Percentiles rank a stretch among this genome's conserved stretches.
Evolutionary conservation across 495 filamentous ascomycete genomes (phyloP).

Genomic region (Penicillium pulvis): DNA sequence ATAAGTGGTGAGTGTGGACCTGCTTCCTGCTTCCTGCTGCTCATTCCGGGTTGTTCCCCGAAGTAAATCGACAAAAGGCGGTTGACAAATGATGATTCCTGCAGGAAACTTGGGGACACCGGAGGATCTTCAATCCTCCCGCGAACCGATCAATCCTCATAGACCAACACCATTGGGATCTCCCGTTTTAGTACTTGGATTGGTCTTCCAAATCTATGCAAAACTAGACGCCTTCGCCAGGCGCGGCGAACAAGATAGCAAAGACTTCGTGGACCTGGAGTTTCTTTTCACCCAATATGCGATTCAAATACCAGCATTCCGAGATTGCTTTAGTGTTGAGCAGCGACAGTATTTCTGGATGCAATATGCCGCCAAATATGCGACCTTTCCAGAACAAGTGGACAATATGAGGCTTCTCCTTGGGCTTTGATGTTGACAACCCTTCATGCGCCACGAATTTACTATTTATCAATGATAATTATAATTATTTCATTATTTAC

Average conservation of each 20-base stretch:
- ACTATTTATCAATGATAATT: constrained; percentile 1
- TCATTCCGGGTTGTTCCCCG: not conserved
- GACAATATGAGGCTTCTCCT: constrained; percentile 23
- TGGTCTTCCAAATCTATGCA: constrained; percentile 28
- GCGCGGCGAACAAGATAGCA: constrained; percentile 24
- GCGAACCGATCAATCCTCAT: constrained; percentile 24
- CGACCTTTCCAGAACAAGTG: constrained; percentile 24
- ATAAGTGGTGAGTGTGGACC: constrained; percentile 22
- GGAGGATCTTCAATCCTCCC: constrained; percentile 25
- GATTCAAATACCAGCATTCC: constrained; percentile 20
- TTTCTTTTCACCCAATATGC: constrained; percentile 27
- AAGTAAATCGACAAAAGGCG: not conserved
- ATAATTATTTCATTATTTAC: constrained; percentile 18
- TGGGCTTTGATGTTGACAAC: constrained; percentile 15
- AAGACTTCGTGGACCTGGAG: constrained; percentile 28
- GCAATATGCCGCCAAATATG: constrained; percentile 24
- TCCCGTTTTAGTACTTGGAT: constrained; percentile 21
- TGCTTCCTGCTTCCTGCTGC: not conserved
- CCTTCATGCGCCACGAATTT: not conserved
- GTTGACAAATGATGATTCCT: constrained; percentile 4
- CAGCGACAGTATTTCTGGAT: constrained; percentile 24
- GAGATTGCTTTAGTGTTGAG: constrained; percentile 22
- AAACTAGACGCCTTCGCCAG: constrained; percentile 24
- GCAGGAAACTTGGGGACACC: constrained; percentile 25
- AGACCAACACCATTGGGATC: constrained; percentile 23